Evolutionary conservation across 106 monocot genomes (phyloP), one percentile per base, ranked within the genome.

Genomic region (Apostasia ramifera): DNA sequence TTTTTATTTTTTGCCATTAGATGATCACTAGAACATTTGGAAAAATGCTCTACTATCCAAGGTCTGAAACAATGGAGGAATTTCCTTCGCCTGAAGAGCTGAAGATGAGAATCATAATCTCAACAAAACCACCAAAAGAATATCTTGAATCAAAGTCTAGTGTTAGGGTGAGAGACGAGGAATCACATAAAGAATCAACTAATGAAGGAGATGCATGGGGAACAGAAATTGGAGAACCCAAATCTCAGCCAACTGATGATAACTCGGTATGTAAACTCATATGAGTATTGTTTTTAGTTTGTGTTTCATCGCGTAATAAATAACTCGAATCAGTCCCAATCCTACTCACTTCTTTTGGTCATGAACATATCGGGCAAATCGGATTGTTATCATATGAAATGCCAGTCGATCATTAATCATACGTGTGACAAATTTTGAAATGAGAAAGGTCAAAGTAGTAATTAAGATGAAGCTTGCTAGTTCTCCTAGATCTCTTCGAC

Each of bases 121-220:
- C 88, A 9, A 84, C 84, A 38, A 88, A 88, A 67, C 84, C 81
- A 52, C 88, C 88, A 51, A 84, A 72, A 59, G 79, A 81, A 68
- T 84, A 76, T 49, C 80, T 72, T 54, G 80, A 84, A 57, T 53
- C 78, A 10, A 78, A 81, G 66, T 49, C 50, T 40, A 2, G 26
- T 26, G 26, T 14, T 43, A 60, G 55, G 11, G 78, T 76, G 0
- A 57, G 57, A 37, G 71, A 68, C 12, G 12, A 40, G 11, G 66
- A 66, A 61, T 67, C 7, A 13, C 63, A 44, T 7, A 71, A 70
- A 40, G 58, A 13, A 60, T 8, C 26, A 5, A 8, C 3, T 3
- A 8, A 50, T 5, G 78, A 69, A 50, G 78, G 71, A 0, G 73
- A 74, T 13, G 41, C 14, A 61, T 84, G 81, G 81, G 73, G 81